Base-by-base conservation (phyloP, 139 green algal species). In the Micractinium conductrix region DNA sequence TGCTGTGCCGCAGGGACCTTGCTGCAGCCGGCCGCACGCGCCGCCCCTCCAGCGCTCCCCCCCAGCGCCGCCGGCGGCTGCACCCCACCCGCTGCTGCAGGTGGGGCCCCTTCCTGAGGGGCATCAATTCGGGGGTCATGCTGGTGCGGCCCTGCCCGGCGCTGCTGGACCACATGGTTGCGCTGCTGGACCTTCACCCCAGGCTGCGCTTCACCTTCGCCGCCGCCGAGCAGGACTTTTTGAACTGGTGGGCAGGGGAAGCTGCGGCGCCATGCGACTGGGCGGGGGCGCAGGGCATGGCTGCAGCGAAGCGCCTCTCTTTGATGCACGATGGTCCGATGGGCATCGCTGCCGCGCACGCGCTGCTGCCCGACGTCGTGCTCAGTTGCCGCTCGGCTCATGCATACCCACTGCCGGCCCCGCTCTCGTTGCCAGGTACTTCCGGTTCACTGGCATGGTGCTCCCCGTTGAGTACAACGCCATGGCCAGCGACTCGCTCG, bases 221-320 rank as follows among this genome's bases (percentile, higher is more conserved):
- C 22, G 78, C 78, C 37, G 78, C 78, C 6, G 78, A 83, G 60
- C 78, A 83, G 38, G 78, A 83, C 42, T 83, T 83, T 21, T 50
- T 83, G 33, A 30, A 69, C 78, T 83, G 78, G 78, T 68, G 45
- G 21, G 45, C 14, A 9, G 30, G n/a, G n/a, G n/a, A n/a, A n/a
- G n/a, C n/a, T n/a, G n/a, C n/a, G n/a, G n/a, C n/a, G n/a, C n/a
- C n/a, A n/a, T n/a, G n/a, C n/a, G n/a, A n/a, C n/a, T n/a, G n/a
- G n/a, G n/a, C n/a, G n/a, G n/a, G n/a, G n/a, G n/a, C n/a, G n/a
- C n/a, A n/a, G n/a, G n/a, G n/a, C n/a, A n/a, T n/a, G n/a, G n/a
- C n/a, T n/a, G n/a, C n/a, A n/a, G n/a, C n/a, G n/a, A n/a, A n/a
- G n/a, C n/a, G n/a, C n/a, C n/a, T n/a, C n/a, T n/a, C n/a, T n/a